These are phyloP conservation scores for Aureococcus anophagefferens DNA, from an alignment of 108 stramenopile species.

Conservation along the genomic window DNA sequence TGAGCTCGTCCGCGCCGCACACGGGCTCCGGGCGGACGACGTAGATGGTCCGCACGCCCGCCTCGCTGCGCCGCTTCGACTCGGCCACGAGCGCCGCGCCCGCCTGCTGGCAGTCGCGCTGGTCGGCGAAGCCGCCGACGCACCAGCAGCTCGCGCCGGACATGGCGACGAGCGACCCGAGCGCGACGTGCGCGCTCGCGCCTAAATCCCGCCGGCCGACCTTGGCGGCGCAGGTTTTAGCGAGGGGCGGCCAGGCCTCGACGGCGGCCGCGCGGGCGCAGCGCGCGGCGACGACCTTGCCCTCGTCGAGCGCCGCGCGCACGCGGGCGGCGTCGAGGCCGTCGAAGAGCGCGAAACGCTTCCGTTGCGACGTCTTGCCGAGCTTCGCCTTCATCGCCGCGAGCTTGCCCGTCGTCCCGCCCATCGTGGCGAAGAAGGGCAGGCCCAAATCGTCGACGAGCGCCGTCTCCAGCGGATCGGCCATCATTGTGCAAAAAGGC, in stretches of 20 bases:
- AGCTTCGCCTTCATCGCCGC: too few relatives aligned
- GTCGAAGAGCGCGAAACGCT: too few relatives aligned
- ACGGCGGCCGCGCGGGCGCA: neutral
- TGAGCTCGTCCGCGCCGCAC: neutral
- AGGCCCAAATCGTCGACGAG: too few relatives aligned
- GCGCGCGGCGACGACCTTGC: neutral
- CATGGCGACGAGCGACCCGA: neutral
- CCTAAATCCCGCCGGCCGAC: neutral
- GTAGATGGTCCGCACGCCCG: neutral
- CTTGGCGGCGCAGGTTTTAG: neutral
- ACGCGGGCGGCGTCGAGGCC: too few relatives aligned
- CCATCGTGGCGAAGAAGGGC: too few relatives aligned
- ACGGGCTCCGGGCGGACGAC: neutral
- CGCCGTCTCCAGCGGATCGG: too few relatives aligned
- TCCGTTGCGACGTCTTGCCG: too few relatives aligned
- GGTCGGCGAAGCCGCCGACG: neutral
- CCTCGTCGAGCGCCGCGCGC: neutral
- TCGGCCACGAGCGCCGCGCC: neutral
- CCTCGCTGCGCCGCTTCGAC: neutral
- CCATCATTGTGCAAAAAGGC: too few relatives aligned
- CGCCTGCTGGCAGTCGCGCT: neutral
- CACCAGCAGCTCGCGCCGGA: neutral
- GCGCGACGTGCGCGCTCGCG: neutral
- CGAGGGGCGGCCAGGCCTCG: neutral
- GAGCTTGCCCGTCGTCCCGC: too few relatives aligned